Conservation (phyloP, 768 basidiomycete species). For the Megacollybia marginata region DNA sequence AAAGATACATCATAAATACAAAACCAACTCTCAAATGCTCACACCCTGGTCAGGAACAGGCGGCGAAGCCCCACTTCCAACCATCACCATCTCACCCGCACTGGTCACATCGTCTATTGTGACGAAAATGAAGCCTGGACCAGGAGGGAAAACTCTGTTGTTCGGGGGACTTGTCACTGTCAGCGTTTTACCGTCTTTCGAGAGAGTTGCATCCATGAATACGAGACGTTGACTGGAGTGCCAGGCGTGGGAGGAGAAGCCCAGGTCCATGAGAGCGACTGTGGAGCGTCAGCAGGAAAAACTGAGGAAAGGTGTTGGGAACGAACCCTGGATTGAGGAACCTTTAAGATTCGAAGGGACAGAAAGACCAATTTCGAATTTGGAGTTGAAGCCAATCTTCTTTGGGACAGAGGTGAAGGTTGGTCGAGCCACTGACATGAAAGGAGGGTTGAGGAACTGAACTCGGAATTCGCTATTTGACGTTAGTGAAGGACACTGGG, state of each 20-base stretch:
- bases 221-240: conserved; percentile 11
- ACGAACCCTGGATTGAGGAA: too few species aligned
- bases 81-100: too few species aligned
- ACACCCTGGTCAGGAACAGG: too few species aligned
- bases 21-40: too few species aligned
- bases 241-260: conserved; percentile 17
- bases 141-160: conserved; percentile 7
- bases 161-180: conserved; percentile 7
- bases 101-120: too few species aligned
- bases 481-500: too few species aligned
- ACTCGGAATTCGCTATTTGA: not conserved
- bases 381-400: not conserved
- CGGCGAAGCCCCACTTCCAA: too few species aligned
- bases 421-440: not conserved
- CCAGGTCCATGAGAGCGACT: conserved; percentile 18
- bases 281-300: conserved; percentile 1
- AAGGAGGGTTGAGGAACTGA: not conserved
- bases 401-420: not conserved
- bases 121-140: conserved; percentile 1
- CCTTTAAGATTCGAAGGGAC: not conserved
- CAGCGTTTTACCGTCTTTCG: conserved; percentile 1
- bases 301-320: too few species aligned
- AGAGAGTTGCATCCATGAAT: conserved; percentile 3
- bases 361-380: not conserved
- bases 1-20: too few species aligned